Evolutionary conservation across 306 rosid species (phyloP).

Genomic region (Lithocarpus polystachyus): DNA sequence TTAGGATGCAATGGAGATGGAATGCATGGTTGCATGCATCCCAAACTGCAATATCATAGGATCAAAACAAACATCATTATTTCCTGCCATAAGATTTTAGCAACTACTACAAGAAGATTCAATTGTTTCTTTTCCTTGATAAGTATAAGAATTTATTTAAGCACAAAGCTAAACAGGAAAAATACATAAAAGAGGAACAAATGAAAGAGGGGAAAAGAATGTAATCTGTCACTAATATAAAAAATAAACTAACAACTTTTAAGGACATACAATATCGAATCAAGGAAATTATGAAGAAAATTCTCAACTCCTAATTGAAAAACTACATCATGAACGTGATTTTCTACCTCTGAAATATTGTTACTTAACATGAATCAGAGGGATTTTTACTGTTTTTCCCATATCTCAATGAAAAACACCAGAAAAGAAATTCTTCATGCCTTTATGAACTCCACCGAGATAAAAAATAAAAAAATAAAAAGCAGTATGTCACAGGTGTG

Average conservation of each 20-base stretch:
- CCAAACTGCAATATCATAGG: slow-evolving; percentile 63
- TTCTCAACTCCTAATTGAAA: too few species aligned
- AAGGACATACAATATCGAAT: too few species aligned
- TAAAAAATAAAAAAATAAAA: too few species aligned
- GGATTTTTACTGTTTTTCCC: too few species aligned
- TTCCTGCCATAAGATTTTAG: background rate
- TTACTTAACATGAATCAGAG: background rate
- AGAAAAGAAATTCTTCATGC: too few species aligned
- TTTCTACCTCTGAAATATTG: background rate
- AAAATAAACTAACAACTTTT: too few species aligned
- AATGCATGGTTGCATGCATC: slow-evolving; percentile 91
- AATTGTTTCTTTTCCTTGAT: background rate
- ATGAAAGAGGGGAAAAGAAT: too few species aligned
- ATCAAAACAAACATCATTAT: background rate
- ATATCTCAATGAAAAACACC: too few species aligned
- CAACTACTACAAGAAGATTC: background rate
- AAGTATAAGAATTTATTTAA: background rate
- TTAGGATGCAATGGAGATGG: slow-evolving; percentile 89
- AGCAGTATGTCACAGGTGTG: background rate
- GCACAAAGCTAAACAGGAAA: background rate
- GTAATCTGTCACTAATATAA: too few species aligned
- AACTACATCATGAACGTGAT: background rate
- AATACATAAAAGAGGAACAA: background rate
- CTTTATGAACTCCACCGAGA: too few species aligned
- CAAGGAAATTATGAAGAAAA: too few species aligned